These are phyloP conservation scores for Fraxinus albicans DNA, from an alignment of 305 asterid genomes.

Conservation along the genomic window DNA sequence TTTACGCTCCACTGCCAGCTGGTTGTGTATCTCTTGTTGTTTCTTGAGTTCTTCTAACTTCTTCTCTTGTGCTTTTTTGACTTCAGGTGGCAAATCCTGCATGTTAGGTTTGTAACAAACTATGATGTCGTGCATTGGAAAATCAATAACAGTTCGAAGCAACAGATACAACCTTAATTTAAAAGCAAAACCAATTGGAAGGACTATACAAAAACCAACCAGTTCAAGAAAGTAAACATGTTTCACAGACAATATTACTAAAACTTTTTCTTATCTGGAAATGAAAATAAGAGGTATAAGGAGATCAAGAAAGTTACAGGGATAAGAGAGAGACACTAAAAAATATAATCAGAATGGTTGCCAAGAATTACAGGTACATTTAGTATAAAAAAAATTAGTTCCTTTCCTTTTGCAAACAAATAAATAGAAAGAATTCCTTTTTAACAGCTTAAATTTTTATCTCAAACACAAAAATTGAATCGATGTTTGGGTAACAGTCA, in stretches of 20 bases:
- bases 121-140: not conserved
- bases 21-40: conserved; percentile 71
- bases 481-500: not conserved
- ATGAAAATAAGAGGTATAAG: not conserved
- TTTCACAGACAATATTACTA: not conserved
- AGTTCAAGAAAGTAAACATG: not conserved
- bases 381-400: not conserved
- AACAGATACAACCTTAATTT: not conserved
- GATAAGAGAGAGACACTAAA: not conserved
- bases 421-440: not conserved
- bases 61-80: conserved; percentile 69
- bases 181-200: not conserved
- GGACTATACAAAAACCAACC: not conserved
- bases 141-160: not conserved
- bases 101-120: not conserved
- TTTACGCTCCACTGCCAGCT: conserved; percentile 71
- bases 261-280: not conserved
- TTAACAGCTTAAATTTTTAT: not conserved
- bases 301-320: not conserved
- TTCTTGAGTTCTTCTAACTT: conserved; percentile 85
- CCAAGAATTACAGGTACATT: not conserved
- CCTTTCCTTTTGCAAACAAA: not conserved
- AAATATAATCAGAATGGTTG: not conserved
- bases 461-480: not conserved
- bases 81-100: conserved; percentile 74